A percentile compares a stretch with the other conserved stretches of the same genome.
Conservation (phyloP, 805 yeast species). For the Candida broadrunensis region DNA sequence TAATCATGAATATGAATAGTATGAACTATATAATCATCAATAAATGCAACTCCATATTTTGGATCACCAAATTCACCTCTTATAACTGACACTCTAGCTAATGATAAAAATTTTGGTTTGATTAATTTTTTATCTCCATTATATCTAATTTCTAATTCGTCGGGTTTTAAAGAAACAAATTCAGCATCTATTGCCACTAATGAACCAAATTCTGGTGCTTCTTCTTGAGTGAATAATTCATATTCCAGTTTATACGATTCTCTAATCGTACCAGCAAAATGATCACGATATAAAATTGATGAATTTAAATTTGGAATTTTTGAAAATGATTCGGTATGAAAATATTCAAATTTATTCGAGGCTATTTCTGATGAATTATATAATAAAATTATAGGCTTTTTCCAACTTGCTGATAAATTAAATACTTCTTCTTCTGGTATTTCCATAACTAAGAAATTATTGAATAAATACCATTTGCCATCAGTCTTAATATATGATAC, state of each 20-base stretch:
- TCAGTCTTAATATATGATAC: slow-evolving; percentile 56
- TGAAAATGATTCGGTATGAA: slow-evolving; percentile 19
- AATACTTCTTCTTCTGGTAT: slow-evolving; percentile 76
- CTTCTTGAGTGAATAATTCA: slow-evolving; percentile 60
- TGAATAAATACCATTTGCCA: slow-evolving; percentile 76
- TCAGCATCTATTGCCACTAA: slow-evolving; percentile 95
- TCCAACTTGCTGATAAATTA: slow-evolving; percentile 73
- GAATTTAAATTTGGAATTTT: slow-evolving; percentile 44
- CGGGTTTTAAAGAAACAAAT: slow-evolving; percentile 80
- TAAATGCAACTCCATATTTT: slow-evolving; percentile 70
- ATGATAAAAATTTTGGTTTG: slow-evolving; percentile 69
- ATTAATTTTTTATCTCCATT: slow-evolving; percentile 69
- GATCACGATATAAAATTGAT: slow-evolving; percentile 68
- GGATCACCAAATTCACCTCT: slow-evolving; percentile 70
- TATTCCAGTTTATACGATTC: slow-evolving; percentile 61
- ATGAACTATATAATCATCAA: slow-evolving; percentile 88
- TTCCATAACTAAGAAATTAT: slow-evolving; percentile 83
- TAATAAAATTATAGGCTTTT: slow-evolving; percentile 69
- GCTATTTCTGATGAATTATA: slow-evolving; percentile 54
- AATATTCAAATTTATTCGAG: slow-evolving; percentile 22
- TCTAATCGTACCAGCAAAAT: slow-evolving; percentile 66
- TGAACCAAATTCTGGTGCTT: slow-evolving; percentile 73
- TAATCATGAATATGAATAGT: slow-evolving; percentile 74
- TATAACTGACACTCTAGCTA: slow-evolving; percentile 87
- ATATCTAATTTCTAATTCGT: slow-evolving; percentile 71